Conservation (phyloP, 139 green algal genomes). For the Haematococcus sp. region DNA sequence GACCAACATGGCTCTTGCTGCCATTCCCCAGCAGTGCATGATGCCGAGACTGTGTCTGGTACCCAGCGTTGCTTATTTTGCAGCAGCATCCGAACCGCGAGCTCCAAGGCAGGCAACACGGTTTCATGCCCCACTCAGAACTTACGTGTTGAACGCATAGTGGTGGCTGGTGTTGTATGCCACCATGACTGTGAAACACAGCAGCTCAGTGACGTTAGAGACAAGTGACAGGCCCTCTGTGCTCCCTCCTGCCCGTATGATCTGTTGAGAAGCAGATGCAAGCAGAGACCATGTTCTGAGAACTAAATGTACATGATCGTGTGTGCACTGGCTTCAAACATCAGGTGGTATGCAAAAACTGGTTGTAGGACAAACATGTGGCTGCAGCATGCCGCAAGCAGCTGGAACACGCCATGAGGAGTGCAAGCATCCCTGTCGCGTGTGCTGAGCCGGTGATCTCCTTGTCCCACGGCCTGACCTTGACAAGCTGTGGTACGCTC, state of each 20-base stretch:
- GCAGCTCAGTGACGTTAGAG: conserved; percentile 60
- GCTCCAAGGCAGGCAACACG: too few relatives aligned
- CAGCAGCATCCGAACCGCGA: too few relatives aligned
- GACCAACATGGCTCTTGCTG: too few relatives aligned
- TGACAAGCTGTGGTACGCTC: conserved; percentile 67
- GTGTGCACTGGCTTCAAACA: not conserved
- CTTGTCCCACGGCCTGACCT: conserved; percentile 1
- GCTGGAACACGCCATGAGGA: not conserved
- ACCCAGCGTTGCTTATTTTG: too few relatives aligned
- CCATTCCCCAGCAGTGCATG: too few relatives aligned
- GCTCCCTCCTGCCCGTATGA: conserved; percentile 23
- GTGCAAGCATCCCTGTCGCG: not conserved
- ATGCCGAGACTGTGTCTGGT: too few relatives aligned
- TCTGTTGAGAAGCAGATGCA: not conserved
- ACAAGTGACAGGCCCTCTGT: conserved; percentile 63
- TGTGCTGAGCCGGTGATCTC: not conserved
- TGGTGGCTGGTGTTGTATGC: conserved; percentile 63
- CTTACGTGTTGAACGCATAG: conserved; percentile 58
- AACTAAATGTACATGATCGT: not conserved
- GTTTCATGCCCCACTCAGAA: too few relatives aligned
- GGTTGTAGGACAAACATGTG: not conserved
- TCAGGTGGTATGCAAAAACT: not conserved
- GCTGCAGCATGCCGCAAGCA: not conserved
- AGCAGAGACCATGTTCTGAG: not conserved
- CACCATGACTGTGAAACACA: conserved; percentile 66